Base-by-base conservation (phyloP, 768 basidiomycete species). In the Gloeopeniophorella convolvens region DNA sequence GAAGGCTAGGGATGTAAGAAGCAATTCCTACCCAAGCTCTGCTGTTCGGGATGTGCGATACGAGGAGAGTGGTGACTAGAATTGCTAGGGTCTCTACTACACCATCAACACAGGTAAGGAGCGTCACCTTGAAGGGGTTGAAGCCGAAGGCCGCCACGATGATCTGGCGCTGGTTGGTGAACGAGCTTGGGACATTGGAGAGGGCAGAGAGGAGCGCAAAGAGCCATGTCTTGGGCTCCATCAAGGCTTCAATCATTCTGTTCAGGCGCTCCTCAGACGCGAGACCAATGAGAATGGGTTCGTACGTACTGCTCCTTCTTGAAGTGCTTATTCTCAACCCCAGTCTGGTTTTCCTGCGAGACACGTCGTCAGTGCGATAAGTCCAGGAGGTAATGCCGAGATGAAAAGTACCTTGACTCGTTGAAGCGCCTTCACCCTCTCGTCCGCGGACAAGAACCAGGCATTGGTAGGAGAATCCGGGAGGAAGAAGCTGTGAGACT, bases 311-410 rank as follows among this genome's bases (percentile, higher is more conserved):
- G 87, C 32, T 86, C 82, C 47, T 72, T 78, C 68, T 89, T 89
- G 68, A 85, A 89, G 45, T 73, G 74, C 59, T 89, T 90, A 61
- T 86, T 89, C 66, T 89, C 87, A 9, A 88, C 76, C 26, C 87
- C 88, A 0, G 83, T 84, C 76, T 89, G 85, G 55, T 88, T 87
- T 65, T 70, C 75, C 78, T 82, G 55, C 5, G 20, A 16, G 52
- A 39, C 7, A 18, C 18, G 42, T 3, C 27, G 40, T 45, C 37
- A 30, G 31, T 18, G 15, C 12, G 15, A 7, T 21, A 20, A 3
- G 7, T 20, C 9, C 31, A 3, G 4, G 12, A 20, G 4, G 23
- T n/a, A 31, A 5, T 16, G 9, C n/a, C n/a, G n/a, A n/a, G n/a
- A n/a, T n/a, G n/a, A n/a, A 32, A 51, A 48, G 16, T 37, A 80